Percentiles rank a stretch among this genome's conserved stretches.
Conservation (phyloP, 805 yeast species). For the Ogataea thermomethanolica region DNA sequence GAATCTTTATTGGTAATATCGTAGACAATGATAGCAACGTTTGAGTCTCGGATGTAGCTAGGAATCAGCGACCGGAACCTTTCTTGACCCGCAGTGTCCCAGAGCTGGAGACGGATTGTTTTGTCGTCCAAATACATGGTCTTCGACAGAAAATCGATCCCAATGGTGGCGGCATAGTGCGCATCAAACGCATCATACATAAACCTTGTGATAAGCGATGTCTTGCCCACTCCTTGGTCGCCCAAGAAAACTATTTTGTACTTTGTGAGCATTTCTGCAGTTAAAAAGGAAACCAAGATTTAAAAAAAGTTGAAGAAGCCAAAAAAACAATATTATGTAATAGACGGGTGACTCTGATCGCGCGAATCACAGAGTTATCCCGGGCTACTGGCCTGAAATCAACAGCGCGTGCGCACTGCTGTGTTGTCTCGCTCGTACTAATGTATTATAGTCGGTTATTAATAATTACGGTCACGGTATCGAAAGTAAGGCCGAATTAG, state of each 20-base stretch:
- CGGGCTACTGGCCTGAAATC: too few relatives aligned
- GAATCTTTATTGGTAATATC: slow-evolving; percentile 86
- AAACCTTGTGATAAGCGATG: slow-evolving; percentile 92
- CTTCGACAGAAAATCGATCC: slow-evolving; percentile 89
- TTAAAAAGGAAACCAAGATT: slow-evolving; percentile 1
- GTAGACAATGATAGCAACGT: slow-evolving; percentile 95
- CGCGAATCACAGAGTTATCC: too few relatives aligned
- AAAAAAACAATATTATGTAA: background rate
- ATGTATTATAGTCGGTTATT: too few relatives aligned
- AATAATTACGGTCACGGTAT: too few relatives aligned
- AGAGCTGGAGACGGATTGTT: slow-evolving; percentile 87
- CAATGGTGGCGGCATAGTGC: slow-evolving; percentile 94
- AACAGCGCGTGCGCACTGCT: too few relatives aligned
- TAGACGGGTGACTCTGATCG: background rate
- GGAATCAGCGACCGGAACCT: slow-evolving; percentile 93
- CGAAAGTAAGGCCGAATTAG: background rate
- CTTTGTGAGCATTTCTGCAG: slow-evolving; percentile 45
- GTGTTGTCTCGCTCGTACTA: too few relatives aligned
- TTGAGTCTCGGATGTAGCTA: slow-evolving; percentile 90
- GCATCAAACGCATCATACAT: slow-evolving; percentile 98
- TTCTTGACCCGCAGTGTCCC: slow-evolving; percentile 99
- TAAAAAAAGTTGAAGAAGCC: slow-evolving; percentile 1
- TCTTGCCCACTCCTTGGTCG: slow-evolving; percentile 97
- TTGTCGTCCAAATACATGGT: slow-evolving; percentile 96
- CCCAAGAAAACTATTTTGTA: slow-evolving; percentile 93